Percentiles rank a stretch among this genome's conserved stretches.
phyloP scores from a whole-genome alignment of 352 stramenopile genomes.

The Pythium utonaiense region DNA sequence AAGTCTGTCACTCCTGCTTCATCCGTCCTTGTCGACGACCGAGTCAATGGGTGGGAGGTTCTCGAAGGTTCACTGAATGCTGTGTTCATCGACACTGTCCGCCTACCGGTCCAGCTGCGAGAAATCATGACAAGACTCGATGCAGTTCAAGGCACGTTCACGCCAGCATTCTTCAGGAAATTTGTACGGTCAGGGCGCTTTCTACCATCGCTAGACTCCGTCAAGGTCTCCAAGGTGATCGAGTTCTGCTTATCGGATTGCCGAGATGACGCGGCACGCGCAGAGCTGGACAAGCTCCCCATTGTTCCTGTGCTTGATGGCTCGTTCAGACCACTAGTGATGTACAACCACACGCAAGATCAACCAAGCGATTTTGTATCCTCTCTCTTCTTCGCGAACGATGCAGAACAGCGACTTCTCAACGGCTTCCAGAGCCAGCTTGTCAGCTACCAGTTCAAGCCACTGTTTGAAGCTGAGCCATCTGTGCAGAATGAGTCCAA shows the following conservation, averaged over 20 bases:
- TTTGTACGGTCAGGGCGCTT: conserved; percentile 11
- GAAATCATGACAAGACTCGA: conserved; percentile 10
- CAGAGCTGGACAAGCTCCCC: conserved; percentile 13
- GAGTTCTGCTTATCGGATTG: conserved; percentile 19
- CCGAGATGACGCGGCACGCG: neutral
- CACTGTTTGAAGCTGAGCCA: conserved; percentile 9
- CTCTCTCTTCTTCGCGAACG: conserved; percentile 14
- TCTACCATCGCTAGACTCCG: conserved; percentile 10
- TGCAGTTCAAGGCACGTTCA: conserved; percentile 14
- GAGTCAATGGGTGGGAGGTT: conserved; percentile 12
- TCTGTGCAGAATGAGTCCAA: conserved; percentile 8
- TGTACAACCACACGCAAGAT: neutral
- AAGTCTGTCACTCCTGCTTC: conserved; percentile 14
- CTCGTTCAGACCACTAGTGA: conserved; percentile 7
- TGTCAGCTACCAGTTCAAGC: conserved; percentile 8
- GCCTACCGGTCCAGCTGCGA: conserved; percentile 8
- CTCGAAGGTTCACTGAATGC: conserved; percentile 19
- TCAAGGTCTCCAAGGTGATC: conserved; percentile 8
- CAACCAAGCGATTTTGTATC: conserved; percentile 3
- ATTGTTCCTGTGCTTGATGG: conserved; percentile 14
- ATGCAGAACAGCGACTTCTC: conserved; percentile 8
- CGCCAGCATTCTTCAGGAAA: conserved; percentile 19
- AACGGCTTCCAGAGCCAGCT: conserved; percentile 5
- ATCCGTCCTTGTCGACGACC: conserved; percentile 19
- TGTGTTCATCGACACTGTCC: conserved; percentile 18